phyloP scores from a whole-genome alignment of 1,284 basidiomycete genomes.

The Fomes fomentarius region DNA sequence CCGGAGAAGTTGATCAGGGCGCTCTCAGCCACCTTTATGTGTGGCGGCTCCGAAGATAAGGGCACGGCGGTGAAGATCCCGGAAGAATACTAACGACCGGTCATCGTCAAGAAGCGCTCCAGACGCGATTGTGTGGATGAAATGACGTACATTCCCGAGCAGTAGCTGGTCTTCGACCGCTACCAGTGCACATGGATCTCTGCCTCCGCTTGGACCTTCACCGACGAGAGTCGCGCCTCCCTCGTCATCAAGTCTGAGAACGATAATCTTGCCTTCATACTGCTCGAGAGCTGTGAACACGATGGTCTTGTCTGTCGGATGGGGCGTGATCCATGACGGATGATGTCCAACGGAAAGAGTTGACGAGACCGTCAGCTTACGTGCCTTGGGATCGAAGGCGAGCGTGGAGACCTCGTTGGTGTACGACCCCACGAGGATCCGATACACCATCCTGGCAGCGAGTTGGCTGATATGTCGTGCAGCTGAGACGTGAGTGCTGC shows the following conservation, averaged over 20 bases:
- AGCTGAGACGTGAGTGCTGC: background rate
- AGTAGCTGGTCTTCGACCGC: conserved; percentile 55
- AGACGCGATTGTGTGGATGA: background rate
- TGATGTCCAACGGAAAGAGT: conserved; percentile 57
- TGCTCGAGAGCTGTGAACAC: conserved; percentile 62
- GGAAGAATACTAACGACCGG: conserved; percentile 54
- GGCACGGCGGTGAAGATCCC: conserved; percentile 58
- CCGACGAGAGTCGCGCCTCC: conserved; percentile 51
- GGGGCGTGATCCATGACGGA: conserved; percentile 70
- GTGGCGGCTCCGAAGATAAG: conserved; percentile 49
- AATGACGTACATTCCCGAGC: conserved; percentile 67
- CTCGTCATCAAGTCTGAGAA: conserved; percentile 48
- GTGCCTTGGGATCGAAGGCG: conserved; percentile 38
- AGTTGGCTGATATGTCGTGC: background rate
- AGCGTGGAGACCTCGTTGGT: conserved; percentile 59
- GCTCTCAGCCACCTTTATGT: conserved; percentile 32
- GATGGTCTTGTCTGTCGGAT: conserved; percentile 56
- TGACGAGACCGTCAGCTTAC: conserved; percentile 47
- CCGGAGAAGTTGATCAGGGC: conserved; percentile 38
- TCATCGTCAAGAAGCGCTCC: background rate
- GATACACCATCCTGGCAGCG: conserved; percentile 35
- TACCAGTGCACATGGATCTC: conserved; percentile 60
- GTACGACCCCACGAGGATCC: conserved; percentile 69
- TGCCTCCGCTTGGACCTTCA: conserved; percentile 54
- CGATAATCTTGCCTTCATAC: conserved; percentile 57